Evolutionary conservation across 768 basidiomycete genomes (phyloP), one percentile per base, ranked within the genome.

Genomic region (Lactifluus hygrophoroides): DNA sequence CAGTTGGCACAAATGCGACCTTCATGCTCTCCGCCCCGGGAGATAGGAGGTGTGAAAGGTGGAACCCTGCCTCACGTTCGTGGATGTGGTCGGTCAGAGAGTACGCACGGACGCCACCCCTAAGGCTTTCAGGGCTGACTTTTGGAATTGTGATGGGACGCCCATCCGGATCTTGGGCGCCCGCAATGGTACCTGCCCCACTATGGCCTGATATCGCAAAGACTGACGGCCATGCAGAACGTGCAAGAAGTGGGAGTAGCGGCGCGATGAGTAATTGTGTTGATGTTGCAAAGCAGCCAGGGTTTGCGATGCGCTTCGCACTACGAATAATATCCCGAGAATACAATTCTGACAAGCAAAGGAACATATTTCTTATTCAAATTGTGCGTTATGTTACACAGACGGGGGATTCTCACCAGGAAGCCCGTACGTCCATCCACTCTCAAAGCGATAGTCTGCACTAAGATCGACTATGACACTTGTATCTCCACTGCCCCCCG

Each of bases 21-120:
- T 84, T 80, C 54, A 86, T 65, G 45, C 64, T 63, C 25, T 69
- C 53, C 34, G 62, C 56, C 17, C 68, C 66, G 19, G 69, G 64
- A 14, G 71, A 63, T 40, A 85, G 73, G 35, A 91, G 79, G 3
- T 70, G 71, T 8, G 88, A 83, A 51, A 99, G 83, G 71, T 96
- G 96, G 64, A 76, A 75, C 3, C 86, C 84, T 0, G 94, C 91
- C 73, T 99, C 96, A 45, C 96, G 89, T 71, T 99, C 96, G 76
- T 99, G 96, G 67, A 99, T 96, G 73, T 99, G 96, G 71, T 94
- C 94, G 14, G 96, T 99, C 48, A 99, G 75, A 0, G 91, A 67
- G 73, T 99, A 99, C 7, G 94, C 86, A 53, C 84, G 80, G 48
- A 97, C 73, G 2, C 85, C 89, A 13, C 87, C 85, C 2, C 73